Conservation (phyloP, 2,329 filamentous ascomycete genomes). For the Tolypocladium pustulatum region DNA sequence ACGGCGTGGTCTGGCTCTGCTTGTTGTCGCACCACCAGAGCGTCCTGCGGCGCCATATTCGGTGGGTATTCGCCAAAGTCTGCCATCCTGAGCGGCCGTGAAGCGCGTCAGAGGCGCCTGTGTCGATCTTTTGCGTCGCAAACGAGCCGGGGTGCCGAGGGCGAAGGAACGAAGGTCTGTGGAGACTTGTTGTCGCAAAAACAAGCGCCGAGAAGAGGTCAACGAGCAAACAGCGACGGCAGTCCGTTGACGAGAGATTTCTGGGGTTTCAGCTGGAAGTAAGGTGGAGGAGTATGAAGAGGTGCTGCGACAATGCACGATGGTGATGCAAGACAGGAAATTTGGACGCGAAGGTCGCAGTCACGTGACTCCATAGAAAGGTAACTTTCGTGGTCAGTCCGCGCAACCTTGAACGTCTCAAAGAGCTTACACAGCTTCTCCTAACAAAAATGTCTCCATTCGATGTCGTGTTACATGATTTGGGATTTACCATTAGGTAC, state of each 20-base stretch:
- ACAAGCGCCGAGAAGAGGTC: background rate
- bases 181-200: background rate
- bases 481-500: constrained; percentile 19
- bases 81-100: constrained; percentile 33
- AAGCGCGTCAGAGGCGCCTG: background rate
- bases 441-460: background rate
- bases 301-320: background rate
- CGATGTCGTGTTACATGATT: background rate
- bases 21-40: constrained; percentile 46
- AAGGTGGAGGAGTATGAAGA: no score
- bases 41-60: constrained; percentile 55
- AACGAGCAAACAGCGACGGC: background rate
- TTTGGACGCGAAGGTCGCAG: background rate
- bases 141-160: background rate
- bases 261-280: background rate
- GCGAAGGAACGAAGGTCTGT: background rate
- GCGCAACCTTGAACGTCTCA: background rate
- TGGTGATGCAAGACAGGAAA: background rate
- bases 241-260: background rate
- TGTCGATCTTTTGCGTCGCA: background rate
- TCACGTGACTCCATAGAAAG: background rate
- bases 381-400: no score
- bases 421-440: background rate
- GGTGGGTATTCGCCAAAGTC: constrained; percentile 54
- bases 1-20: constrained; percentile 48